These are phyloP conservation scores for Colletotrichum echinochloae DNA, from an alignment of 2,329 filamentous ascomycete genomes.

Conservation along the genomic window DNA sequence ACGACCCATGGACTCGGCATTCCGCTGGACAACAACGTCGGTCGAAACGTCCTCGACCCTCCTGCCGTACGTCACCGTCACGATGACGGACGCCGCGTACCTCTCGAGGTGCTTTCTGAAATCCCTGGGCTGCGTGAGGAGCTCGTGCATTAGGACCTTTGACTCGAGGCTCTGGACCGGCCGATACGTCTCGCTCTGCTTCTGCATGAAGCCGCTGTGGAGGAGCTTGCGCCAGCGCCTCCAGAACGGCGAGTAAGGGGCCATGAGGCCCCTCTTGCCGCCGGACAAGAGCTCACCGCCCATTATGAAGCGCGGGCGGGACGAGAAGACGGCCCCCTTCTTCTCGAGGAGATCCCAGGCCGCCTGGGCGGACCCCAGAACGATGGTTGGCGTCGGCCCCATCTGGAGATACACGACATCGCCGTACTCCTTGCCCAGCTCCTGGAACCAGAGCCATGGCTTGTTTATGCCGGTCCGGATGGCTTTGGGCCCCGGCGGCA, in stretches of 20 bases:
- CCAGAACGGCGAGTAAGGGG: slow-evolving; percentile 57
- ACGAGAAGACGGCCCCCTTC: slow-evolving; percentile 57
- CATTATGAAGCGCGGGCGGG: slow-evolving; percentile 59
- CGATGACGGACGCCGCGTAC: slow-evolving; percentile 56
- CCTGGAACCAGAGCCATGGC: slow-evolving; percentile 58
- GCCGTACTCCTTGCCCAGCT: slow-evolving; percentile 53
- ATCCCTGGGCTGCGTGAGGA: slow-evolving; percentile 46
- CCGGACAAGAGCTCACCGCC: slow-evolving; percentile 57
- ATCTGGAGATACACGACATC: slow-evolving; percentile 58
- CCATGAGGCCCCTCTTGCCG: slow-evolving; percentile 57
- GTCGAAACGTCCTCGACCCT: slow-evolving; percentile 50
- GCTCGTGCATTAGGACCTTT: slow-evolving; percentile 54
- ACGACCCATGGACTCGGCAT: slow-evolving; percentile 57
- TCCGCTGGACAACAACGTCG: slow-evolving; percentile 53
- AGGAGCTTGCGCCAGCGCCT: slow-evolving; percentile 57
- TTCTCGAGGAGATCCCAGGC: slow-evolving; percentile 59
- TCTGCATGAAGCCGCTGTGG: slow-evolving; percentile 58
- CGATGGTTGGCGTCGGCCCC: slow-evolving; percentile 56
- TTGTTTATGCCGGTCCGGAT: slow-evolving; percentile 54
- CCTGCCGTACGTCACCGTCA: slow-evolving; percentile 57
- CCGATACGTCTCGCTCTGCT: slow-evolving; percentile 56
- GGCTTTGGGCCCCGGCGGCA: slow-evolving; percentile 53
- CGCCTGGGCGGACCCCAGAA: slow-evolving; percentile 56
- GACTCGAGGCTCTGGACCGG: slow-evolving; percentile 57
- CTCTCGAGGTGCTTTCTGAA: slow-evolving; percentile 51